These are phyloP conservation scores for Fusarium subtropicale DNA, from an alignment of 2,329 filamentous ascomycete species.

Conservation along the genomic window DNA sequence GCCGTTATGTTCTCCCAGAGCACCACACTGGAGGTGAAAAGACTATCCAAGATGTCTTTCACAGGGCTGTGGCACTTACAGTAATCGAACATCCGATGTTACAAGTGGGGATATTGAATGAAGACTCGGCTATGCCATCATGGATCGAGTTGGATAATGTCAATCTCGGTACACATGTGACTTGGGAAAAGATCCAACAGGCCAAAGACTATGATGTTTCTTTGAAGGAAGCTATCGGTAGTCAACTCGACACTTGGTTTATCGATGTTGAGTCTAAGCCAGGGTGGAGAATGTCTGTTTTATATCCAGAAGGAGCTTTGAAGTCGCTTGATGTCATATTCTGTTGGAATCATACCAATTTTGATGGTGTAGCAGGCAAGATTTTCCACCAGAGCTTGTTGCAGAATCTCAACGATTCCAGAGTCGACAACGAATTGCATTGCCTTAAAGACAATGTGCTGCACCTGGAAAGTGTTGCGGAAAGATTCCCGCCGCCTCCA, in stretches of 20 bases:
- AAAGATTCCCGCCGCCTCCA: conserved; percentile 41
- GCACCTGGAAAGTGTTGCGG: conserved; percentile 17
- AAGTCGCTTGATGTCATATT: conserved; percentile 45
- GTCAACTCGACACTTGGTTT: conserved; percentile 40
- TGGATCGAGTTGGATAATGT: conserved; percentile 31
- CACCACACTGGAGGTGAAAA: conserved; percentile 1
- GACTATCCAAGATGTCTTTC: conserved; percentile 14
- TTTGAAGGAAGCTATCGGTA: conserved; percentile 11
- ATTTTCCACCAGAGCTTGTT: conserved; percentile 49
- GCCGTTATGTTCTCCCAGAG: conserved; percentile 30
- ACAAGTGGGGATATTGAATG: conserved; percentile 38
- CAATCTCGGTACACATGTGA: conserved; percentile 30
- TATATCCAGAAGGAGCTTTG: conserved; percentile 15
- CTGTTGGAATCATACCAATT: conserved; percentile 45
- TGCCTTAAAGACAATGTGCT: conserved; percentile 5
- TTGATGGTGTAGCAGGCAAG: conserved; percentile 49
- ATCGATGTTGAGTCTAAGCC: conserved; percentile 40
- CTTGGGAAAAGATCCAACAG: conserved; percentile 24
- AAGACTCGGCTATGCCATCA: conserved; percentile 34
- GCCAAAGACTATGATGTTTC: neutral
- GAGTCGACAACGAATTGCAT: neutral
- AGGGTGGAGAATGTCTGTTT: conserved; percentile 43
- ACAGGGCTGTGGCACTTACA: conserved; percentile 34
- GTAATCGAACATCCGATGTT: conserved; percentile 35
- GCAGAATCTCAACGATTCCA: conserved; percentile 41